phyloP scores from a whole-genome alignment of 108 stramenopile species.

The Cyclotella atomus region DNA sequence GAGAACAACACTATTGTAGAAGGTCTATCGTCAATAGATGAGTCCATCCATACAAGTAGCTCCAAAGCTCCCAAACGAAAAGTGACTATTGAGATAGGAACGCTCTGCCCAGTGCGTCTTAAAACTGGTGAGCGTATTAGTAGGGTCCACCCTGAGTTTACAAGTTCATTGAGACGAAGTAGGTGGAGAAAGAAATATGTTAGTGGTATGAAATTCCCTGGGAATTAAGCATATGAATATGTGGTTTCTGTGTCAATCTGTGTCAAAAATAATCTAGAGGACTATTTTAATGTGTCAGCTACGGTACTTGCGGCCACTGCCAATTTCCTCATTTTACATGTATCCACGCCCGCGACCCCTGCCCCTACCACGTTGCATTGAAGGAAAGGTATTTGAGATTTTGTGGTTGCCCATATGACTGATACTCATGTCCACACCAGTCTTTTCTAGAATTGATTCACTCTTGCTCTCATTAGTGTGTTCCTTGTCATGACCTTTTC shows the following conservation, averaged over 20 bases:
- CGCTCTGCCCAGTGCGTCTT: conserved; percentile 59
- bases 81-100: conserved; percentile 66
- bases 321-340: conserved; percentile 22
- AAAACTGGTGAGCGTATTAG: conserved; percentile 77
- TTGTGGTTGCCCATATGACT: conserved; percentile 26
- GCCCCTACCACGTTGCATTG: conserved; percentile 61
- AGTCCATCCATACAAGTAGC: background rate
- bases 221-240: background rate
- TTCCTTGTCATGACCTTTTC: conserved; percentile 23
- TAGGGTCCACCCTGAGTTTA: conserved; percentile 66
- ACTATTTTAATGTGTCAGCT: too few relatives aligned
- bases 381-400: conserved; percentile 66
- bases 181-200: conserved; percentile 87
- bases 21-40: background rate
- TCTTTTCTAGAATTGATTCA: conserved; percentile 50
- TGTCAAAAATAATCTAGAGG: too few relatives aligned
- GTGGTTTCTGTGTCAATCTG: background rate
- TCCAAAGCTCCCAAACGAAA: conserved; percentile 27
- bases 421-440: conserved; percentile 70
- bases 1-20: background rate
- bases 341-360: conserved; percentile 65
- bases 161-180: conserved; percentile 75
- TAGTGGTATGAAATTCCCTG: conserved; percentile 24
- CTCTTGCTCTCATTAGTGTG: conserved; percentile 30
- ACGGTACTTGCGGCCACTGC: too few relatives aligned